Evolutionary conservation across 441 rosid species (phyloP), one percentile per base, ranked within the genome.

Genomic region (Pelargonium fulgidum): DNA sequence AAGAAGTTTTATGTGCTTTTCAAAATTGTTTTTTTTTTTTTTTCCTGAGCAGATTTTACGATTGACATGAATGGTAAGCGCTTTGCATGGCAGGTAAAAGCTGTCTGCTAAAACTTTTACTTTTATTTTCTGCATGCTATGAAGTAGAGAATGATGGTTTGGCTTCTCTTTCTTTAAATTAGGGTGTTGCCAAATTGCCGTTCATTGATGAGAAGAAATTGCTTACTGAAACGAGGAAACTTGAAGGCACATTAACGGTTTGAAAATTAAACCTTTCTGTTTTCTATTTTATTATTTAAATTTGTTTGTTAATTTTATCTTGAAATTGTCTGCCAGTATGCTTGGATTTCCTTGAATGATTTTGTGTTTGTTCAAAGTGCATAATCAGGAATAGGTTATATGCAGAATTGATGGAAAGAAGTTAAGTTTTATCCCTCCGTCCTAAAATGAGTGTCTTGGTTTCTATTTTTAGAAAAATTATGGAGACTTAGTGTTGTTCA

Each of bases 51-150:
- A 92, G 99, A 90, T 82, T 92, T 95, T 82, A 93, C 90, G 77
- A 78, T 90, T 66, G 99, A 95, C 84, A 90, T 95, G 98, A 91
- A 92, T 74, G 99, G 99, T 59, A 95, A 95, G 79, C 96, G 95
- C 73, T 89, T 87, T 56, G 83, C 98, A 33, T 95, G 98, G 98
- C 99, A 95, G 99, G 99, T 90, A 70, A 24, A 19, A 70, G 72
- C 68, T 76, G 48, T 78, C 36, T 75, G 0, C 13, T 13, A 5
- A 33, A 29, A 16, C 47, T 19, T 56, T 12, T 68, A 36, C 8
- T 66, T 17, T 39, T 69, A 1, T 26, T 67, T 8, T 14, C 42
- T 2, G 16, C 22, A 56, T 45, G 68, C 47, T 41, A 16, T 52
- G 69, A 68, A 73, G 66, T 75, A 70, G 63, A 67, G 41, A 17